phyloP scores from a whole-genome alignment of 2,329 filamentous ascomycete genomes.

The Endocalyx cinctus region DNA sequence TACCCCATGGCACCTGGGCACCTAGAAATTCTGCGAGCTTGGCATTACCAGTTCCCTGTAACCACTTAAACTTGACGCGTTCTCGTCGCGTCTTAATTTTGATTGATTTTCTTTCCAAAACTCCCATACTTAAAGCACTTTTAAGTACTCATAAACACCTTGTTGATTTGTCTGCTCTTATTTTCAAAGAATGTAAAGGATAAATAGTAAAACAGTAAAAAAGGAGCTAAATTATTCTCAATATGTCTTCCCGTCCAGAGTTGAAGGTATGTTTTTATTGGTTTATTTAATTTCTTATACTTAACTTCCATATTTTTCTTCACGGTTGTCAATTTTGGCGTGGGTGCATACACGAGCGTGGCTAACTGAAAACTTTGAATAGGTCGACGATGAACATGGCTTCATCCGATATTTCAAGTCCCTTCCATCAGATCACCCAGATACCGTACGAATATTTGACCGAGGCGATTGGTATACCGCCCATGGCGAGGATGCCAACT shows the following conservation, averaged over 20 bases:
- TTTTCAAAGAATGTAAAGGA: background rate
- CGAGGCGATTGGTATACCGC: constrained; percentile 93
- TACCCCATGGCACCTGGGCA: no score
- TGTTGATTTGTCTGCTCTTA: no score
- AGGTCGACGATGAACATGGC: constrained; percentile 94
- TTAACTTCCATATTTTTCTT: no score
- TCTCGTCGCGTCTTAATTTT: constrained; percentile 24
- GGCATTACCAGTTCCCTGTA: no score
- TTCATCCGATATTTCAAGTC: constrained; percentile 96
- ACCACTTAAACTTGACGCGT: no score
- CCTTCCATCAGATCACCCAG: constrained; percentile 65
- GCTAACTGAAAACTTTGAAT: constrained; percentile 1
- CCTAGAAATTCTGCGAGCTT: no score
- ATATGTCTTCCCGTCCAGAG: constrained; percentile 52
- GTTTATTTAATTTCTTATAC: background rate
- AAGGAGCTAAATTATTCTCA: constrained; percentile 6
- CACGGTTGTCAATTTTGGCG: no score
- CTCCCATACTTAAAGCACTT: no score
- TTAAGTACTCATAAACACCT: no score
- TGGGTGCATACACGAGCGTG: no score
- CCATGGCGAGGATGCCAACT: constrained; percentile 79
- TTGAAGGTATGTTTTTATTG: constrained; percentile 34
- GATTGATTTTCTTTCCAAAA: constrained; percentile 24
- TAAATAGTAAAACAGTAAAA: constrained; percentile 1
- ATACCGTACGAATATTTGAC: constrained; percentile 87